Evolutionary conservation across 2,329 filamentous ascomycete species (phyloP), one percentile per base, ranked within the genome.

Genomic region (Paecilomyces sp.): DNA sequence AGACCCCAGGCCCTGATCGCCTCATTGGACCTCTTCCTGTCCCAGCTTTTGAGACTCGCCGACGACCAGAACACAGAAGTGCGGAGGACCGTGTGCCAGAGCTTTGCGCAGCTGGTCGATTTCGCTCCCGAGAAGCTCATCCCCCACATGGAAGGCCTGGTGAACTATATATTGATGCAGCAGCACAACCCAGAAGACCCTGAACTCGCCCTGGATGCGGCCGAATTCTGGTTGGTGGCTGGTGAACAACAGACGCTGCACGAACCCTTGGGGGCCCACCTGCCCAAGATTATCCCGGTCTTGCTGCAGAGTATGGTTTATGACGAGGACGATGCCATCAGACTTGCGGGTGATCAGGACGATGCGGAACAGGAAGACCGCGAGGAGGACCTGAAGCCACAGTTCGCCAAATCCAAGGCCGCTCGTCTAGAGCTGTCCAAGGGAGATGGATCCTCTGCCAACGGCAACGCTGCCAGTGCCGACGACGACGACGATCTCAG

Each of bases 301-400:
- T 79, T 99, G 57, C 83, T 99, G 7, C 87, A 94, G 65, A 95
- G 91, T 71, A 99, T 99, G 93, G 87, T 97, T 1, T 99, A 97
- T 74, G 90, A 89, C 68, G 91, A 94, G 64, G 94, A 99, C 66
- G 94, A 97, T 65, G 94, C 96, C 66, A 83, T 90, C 34, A 81
- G 92, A 56, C 80, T 97, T 7, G 92, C 92, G 62, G 89, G 87
- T 9, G 91, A 91, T 63, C 90, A 88, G 22, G 89, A 93, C 65
- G 92, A 97, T 71, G 94, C 94, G 52, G 92, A 97, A 15, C 84
- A 91, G 62, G 93, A 99, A 54, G 94, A 99, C 73, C 86, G 89
- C 18, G 86, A 86, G 53, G 86, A 99, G 74, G 94, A 99, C 68
- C 90, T 99, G 70, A 95, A 91, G 72, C 94, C 94, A 4, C 85